phyloP scores from a whole-genome alignment of 2,329 filamentous ascomycete species.

The Pseudogymnoascus sp. region DNA sequence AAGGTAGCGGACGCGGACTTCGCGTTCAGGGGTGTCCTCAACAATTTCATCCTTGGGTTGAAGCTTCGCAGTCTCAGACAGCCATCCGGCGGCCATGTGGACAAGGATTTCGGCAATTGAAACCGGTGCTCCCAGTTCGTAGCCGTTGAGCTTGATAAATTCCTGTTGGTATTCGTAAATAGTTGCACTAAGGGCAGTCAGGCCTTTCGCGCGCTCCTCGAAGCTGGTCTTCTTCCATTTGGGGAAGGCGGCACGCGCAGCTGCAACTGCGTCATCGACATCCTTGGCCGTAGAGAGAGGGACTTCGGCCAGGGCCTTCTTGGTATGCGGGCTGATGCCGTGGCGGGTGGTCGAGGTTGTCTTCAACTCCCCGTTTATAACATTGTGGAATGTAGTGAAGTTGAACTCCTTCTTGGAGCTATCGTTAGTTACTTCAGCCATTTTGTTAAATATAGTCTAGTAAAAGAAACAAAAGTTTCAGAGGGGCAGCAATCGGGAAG shows the following conservation, averaged over 20 bases:
- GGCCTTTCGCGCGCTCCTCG: constrained; percentile 36
- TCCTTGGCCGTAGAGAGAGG: constrained; percentile 37
- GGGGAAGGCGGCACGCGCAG: constrained; percentile 39
- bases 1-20: constrained; percentile 27
- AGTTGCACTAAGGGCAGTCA: constrained; percentile 26
- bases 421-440: not conserved
- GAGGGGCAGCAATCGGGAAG: not conserved
- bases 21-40: constrained; percentile 7
- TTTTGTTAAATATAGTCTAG: not conserved
- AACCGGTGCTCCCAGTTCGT: constrained; percentile 47
- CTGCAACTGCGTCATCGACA: constrained; percentile 39
- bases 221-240: constrained; percentile 40
- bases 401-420: constrained; percentile 3
- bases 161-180: constrained; percentile 31
- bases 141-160: constrained; percentile 38
- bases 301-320: constrained; percentile 17
- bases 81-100: constrained; percentile 3
- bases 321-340: constrained; percentile 14
- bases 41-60: constrained; percentile 5
- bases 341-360: constrained; percentile 9
- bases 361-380: constrained; percentile 14
- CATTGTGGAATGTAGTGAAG: constrained; percentile 15
- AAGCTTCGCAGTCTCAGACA: constrained; percentile 7
- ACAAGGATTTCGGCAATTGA: constrained; percentile 15
- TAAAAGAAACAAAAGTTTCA: not conserved